Evolutionary conservation across 2,329 filamentous ascomycete species (phyloP).

Genomic region (Colletotrichum lindemuthianum): DNA sequence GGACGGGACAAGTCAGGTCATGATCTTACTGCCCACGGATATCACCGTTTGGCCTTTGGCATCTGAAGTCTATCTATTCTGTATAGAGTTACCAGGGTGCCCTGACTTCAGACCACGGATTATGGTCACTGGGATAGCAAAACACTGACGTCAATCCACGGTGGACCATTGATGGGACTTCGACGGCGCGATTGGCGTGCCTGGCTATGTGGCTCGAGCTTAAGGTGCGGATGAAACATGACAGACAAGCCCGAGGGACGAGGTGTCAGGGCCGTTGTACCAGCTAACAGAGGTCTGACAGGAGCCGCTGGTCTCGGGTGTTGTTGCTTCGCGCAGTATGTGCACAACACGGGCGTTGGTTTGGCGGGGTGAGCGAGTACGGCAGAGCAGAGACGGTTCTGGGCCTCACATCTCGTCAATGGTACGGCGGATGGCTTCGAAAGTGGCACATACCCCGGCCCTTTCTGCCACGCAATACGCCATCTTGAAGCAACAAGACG

Average conservation of each 20-base stretch:
- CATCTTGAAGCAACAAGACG: conserved; percentile 13
- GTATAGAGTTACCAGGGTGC: background rate
- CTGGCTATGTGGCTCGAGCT: conserved; percentile 28
- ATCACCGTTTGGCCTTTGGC: background rate
- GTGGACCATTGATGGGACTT: conserved; percentile 2
- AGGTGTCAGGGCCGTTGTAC: conserved; percentile 15
- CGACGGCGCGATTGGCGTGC: conserved; percentile 26
- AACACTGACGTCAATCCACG: conserved; percentile 2
- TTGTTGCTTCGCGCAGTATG: too few relatives aligned
- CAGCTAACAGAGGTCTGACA: too few relatives aligned
- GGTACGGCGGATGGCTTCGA: conserved; percentile 17
- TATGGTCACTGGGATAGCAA: background rate
- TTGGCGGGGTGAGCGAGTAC: too few relatives aligned
- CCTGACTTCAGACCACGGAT: too few relatives aligned
- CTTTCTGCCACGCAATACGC: background rate
- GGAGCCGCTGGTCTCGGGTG: too few relatives aligned
- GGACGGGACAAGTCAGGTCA: too few relatives aligned
- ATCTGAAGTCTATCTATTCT: background rate
- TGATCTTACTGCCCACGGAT: conserved; percentile 1
- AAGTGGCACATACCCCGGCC: conserved; percentile 23
- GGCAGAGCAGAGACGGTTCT: conserved; percentile 4
- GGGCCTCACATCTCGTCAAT: conserved; percentile 12
- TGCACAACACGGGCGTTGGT: too few relatives aligned
- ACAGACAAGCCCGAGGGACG: conserved; percentile 23
- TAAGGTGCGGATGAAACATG: conserved; percentile 28